Evolutionary conservation across 2,329 filamentous ascomycete species (phyloP).

Genomic region (Fusarium buharicum): DNA sequence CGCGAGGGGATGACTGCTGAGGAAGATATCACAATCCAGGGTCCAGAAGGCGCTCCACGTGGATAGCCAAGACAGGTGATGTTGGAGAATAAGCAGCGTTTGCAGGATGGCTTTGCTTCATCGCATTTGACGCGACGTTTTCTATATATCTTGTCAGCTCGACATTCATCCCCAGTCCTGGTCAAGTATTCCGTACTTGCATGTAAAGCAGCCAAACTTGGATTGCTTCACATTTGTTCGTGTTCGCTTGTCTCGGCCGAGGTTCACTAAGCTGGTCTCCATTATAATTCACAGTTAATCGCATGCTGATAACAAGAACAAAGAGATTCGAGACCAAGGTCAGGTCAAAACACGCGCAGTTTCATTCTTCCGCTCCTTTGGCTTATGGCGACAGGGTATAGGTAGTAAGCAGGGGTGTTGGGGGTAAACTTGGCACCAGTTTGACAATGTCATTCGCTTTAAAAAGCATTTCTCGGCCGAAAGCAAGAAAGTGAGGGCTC

Average conservation of each 20-base stretch:
- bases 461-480: too few species aligned
- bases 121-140: slow-evolving; percentile 32
- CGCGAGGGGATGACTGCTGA: neutral
- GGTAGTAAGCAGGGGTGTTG: too few species aligned
- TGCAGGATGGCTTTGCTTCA: slow-evolving; percentile 28
- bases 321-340: too few species aligned
- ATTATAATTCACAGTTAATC: neutral
- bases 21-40: neutral
- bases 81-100: slow-evolving; percentile 24
- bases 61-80: slow-evolving; percentile 20
- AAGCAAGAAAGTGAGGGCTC: too few species aligned
- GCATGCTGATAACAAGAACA: too few species aligned
- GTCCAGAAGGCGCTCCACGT: slow-evolving; percentile 8
- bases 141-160: slow-evolving; percentile 8
- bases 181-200: slow-evolving; percentile 20
- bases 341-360: too few species aligned
- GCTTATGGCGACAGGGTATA: too few species aligned
- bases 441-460: too few species aligned
- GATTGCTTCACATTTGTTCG: slow-evolving; percentile 32
- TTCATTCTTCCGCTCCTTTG: too few species aligned
- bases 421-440: too few species aligned
- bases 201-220: slow-evolving; percentile 31
- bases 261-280: neutral
- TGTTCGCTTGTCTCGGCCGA: slow-evolving; percentile 3
- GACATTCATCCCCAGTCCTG: too few species aligned